Evolutionary conservation across 1,139 yeast genomes (phyloP).

Genomic region (Tardiomyces digboiensis): DNA sequence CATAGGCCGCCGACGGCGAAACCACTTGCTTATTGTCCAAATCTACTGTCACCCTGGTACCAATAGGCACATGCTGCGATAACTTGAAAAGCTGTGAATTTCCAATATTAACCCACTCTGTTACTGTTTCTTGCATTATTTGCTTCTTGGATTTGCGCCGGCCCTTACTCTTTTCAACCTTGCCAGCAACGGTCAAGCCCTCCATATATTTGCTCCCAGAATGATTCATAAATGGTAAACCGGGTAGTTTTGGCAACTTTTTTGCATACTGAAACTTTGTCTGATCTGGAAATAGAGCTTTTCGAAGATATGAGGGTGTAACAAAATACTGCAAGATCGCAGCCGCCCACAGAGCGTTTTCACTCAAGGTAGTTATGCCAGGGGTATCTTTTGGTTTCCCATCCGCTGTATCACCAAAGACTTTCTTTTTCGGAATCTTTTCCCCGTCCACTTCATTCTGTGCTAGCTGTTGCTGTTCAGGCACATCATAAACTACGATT

Average conservation of each 20-base stretch:
- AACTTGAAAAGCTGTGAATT: slow-evolving; percentile 47
- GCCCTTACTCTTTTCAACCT: slow-evolving; percentile 38
- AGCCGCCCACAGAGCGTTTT: slow-evolving; percentile 45
- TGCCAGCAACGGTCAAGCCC: slow-evolving; percentile 61
- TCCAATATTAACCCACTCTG: slow-evolving; percentile 74
- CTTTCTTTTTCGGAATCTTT: slow-evolving; percentile 15
- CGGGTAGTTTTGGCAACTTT: slow-evolving; percentile 60
- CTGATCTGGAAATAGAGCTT: slow-evolving; percentile 45
- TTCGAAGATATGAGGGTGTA: slow-evolving; percentile 76
- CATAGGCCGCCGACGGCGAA: slow-evolving; percentile 66
- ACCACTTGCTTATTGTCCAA: slow-evolving; percentile 51
- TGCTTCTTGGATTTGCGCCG: slow-evolving; percentile 16
- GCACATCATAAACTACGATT: slow-evolving; percentile 53
- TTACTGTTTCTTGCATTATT: slow-evolving; percentile 24
- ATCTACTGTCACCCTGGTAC: slow-evolving; percentile 78
- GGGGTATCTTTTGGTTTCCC: slow-evolving; percentile 9
- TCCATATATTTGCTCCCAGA: slow-evolving; percentile 35
- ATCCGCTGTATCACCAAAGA: slow-evolving; percentile 17
- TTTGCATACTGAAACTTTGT: slow-evolving; percentile 55
- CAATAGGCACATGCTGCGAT: slow-evolving; percentile 59
- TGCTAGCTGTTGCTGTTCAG: slow-evolving; percentile 26
- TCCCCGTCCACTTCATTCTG: slow-evolving; percentile 20
- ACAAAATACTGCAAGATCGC: slow-evolving; percentile 69
- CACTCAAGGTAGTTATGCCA: slow-evolving; percentile 9
- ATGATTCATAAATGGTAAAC: slow-evolving; percentile 64